These are phyloP conservation scores for Meyerozyma smithsonii DNA, from an alignment of 1,139 yeast genomes.

Conservation along the genomic window DNA sequence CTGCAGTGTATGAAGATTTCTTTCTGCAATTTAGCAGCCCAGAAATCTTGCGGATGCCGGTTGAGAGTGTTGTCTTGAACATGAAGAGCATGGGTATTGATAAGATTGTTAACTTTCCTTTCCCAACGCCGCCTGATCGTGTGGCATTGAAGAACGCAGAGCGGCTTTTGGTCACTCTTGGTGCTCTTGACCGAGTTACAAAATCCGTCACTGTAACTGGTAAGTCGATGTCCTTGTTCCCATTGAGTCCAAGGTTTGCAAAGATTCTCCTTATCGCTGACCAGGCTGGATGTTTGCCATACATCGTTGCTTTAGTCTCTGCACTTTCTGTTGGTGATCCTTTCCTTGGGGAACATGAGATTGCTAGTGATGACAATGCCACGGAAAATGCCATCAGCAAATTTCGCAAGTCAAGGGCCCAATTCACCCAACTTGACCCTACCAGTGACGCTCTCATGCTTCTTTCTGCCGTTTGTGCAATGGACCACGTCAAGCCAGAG, in stretches of 20 bases:
- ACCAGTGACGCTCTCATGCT: slow-evolving; percentile 71
- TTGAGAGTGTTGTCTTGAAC: slow-evolving; percentile 86
- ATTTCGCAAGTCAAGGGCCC: slow-evolving; percentile 51
- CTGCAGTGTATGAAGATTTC: slow-evolving; percentile 90
- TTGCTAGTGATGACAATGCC: slow-evolving; percentile 30
- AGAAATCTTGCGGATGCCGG: slow-evolving; percentile 92
- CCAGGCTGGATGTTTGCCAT: slow-evolving; percentile 81
- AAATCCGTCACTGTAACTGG: slow-evolving; percentile 71
- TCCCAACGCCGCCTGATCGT: slow-evolving; percentile 90
- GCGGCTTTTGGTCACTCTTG: slow-evolving; percentile 61
- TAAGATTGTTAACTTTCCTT: slow-evolving; percentile 86
- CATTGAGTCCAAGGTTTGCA: slow-evolving; percentile 89
- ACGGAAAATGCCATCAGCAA: slow-evolving; percentile 43
- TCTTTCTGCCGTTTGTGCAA: slow-evolving; percentile 84
- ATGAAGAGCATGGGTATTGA: slow-evolving; percentile 98
- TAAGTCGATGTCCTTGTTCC: slow-evolving; percentile 81
- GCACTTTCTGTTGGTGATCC: slow-evolving; percentile 95
- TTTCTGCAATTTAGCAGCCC: slow-evolving; percentile 81
- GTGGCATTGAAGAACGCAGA: slow-evolving; percentile 60
- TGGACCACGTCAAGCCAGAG: slow-evolving; percentile 63
- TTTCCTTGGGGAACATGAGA: slow-evolving; percentile 66
- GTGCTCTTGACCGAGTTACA: slow-evolving; percentile 61
- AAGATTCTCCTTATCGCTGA: slow-evolving; percentile 86
- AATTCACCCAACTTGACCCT: slow-evolving; percentile 65
- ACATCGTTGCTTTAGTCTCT: slow-evolving; percentile 84